Evolutionary conservation across 352 stramenopile genomes (phyloP).

Genomic region (Blastocystis sp.): DNA sequence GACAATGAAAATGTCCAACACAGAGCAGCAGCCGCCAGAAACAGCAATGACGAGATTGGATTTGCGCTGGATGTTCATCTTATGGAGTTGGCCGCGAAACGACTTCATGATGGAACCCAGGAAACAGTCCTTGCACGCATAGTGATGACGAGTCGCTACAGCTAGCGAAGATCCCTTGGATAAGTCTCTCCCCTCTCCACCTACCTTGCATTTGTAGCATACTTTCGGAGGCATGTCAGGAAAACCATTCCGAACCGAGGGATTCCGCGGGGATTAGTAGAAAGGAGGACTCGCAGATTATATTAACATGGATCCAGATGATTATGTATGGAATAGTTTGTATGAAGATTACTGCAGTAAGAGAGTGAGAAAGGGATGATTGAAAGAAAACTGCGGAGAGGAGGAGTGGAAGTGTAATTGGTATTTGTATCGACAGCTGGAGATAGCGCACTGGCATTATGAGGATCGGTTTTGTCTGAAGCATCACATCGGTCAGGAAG

Average conservation of each 20-base stretch:
- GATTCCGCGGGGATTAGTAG: too few species aligned
- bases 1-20: neutral
- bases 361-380: neutral
- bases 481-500: neutral
- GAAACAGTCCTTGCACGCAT: slow-evolving; percentile 44
- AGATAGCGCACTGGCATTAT: slow-evolving; percentile 38
- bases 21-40: slow-evolving; percentile 33
- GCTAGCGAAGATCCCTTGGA: neutral
- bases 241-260: too few species aligned
- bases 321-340: slow-evolving; percentile 27
- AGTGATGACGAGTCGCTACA: slow-evolving; percentile 31
- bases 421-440: neutral
- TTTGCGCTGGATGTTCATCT: slow-evolving; percentile 6
- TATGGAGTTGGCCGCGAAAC: slow-evolving; percentile 24
- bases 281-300: too few species aligned
- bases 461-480: slow-evolving; percentile 19
- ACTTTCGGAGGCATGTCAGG: neutral
- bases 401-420: slow-evolving; percentile 39
- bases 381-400: neutral
- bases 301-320: slow-evolving; percentile 34
- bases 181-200: neutral
- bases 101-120: neutral
- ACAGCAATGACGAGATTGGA: neutral
- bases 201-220: slow-evolving; percentile 47
- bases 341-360: neutral